Percentiles rank a stretch among this genome's conserved stretches.
Evolutionary conservation across 2,329 filamentous ascomycete genomes (phyloP).

Genomic region (Microdochium bolleyi): DNA sequence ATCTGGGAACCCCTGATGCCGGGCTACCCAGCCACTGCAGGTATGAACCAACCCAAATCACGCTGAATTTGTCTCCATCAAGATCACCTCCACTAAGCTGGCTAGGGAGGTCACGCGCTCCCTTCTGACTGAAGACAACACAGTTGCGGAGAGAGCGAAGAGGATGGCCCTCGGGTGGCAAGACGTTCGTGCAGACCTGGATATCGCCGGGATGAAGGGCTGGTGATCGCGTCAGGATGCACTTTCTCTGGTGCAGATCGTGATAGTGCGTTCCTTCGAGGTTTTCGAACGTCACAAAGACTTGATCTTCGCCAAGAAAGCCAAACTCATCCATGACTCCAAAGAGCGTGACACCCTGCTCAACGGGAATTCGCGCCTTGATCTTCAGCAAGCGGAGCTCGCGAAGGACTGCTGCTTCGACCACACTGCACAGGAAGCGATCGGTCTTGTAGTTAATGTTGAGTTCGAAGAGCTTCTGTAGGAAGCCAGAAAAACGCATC

Average conservation of each 20-base stretch:
- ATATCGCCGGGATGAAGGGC: constrained; percentile 78
- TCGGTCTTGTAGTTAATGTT: constrained; percentile 61
- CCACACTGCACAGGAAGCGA: constrained; percentile 57
- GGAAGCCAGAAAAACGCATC: constrained; percentile 53
- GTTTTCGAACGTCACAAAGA: constrained; percentile 55
- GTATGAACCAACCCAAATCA: constrained; percentile 48
- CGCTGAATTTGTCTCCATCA: constrained; percentile 74
- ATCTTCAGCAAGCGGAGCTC: constrained; percentile 71
- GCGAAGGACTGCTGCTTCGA: constrained; percentile 63
- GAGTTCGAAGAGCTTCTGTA: constrained; percentile 49
- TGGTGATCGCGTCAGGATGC: constrained; percentile 71
- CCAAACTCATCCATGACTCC: constrained; percentile 80
- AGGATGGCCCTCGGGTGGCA: constrained; percentile 52
- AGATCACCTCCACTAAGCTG: constrained; percentile 75
- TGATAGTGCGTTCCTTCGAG: constrained; percentile 14
- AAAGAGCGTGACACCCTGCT: constrained; percentile 66
- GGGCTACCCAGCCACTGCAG: background rate
- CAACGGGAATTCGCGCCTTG: constrained; percentile 65
- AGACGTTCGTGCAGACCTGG: constrained; percentile 54
- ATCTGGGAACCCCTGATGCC: too few species aligned
- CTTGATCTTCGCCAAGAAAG: constrained; percentile 55
- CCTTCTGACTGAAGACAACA: constrained; percentile 67
- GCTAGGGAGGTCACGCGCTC: constrained; percentile 67
- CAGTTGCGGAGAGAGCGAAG: constrained; percentile 61
- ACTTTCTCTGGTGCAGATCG: constrained; percentile 24